phyloP scores from a whole-genome alignment of 2,329 filamentous ascomycete genomes.

The Raffaelea arxii region DNA sequence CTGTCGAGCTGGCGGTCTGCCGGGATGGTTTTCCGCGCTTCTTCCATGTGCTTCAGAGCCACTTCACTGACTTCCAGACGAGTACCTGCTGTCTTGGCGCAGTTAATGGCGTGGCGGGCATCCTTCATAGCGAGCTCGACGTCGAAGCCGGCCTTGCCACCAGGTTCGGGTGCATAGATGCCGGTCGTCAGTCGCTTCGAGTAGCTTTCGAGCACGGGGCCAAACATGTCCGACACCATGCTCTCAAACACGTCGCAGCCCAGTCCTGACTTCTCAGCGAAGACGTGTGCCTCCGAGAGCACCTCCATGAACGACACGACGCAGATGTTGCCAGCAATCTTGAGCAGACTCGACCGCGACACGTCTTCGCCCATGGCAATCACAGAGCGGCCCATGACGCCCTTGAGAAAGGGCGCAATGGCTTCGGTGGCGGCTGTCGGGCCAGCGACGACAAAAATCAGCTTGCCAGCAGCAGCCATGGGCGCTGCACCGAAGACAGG shows the following conservation, averaged over 20 bases:
- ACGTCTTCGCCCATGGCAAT: conserved; percentile 4
- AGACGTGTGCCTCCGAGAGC: conserved; percentile 5
- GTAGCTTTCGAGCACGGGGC: conserved; percentile 7
- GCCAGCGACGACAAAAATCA: conserved; percentile 5
- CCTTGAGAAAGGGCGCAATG: conserved; percentile 3
- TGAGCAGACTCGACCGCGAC: conserved; percentile 3
- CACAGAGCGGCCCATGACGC: conserved; percentile 3
- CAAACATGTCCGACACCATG: conserved; percentile 5
- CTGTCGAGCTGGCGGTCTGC: conserved; percentile 4
- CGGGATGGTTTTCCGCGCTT: not conserved
- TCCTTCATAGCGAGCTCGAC: conserved; percentile 3
- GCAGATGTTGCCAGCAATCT: conserved; percentile 7
- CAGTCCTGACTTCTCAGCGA: conserved; percentile 5
- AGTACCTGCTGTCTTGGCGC: not conserved
- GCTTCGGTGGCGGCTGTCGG: not conserved
- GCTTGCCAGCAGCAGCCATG: conserved; percentile 4
- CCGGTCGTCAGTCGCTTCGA: conserved; percentile 5
- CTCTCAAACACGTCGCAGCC: conserved; percentile 1
- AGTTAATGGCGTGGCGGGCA: conserved; percentile 3
- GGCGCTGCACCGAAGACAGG: conserved; percentile 4
- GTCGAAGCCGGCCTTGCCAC: conserved; percentile 5
- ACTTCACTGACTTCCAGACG: conserved; percentile 2
- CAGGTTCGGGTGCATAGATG: conserved; percentile 1
- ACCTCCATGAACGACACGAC: conserved; percentile 6
- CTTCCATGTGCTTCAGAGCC: conserved; percentile 2